A percentile compares a stretch with the other conserved stretches of the same genome.
phyloP scores from a whole-genome alignment of 129 eudicot species.

The Escallonia herrerae region DNA sequence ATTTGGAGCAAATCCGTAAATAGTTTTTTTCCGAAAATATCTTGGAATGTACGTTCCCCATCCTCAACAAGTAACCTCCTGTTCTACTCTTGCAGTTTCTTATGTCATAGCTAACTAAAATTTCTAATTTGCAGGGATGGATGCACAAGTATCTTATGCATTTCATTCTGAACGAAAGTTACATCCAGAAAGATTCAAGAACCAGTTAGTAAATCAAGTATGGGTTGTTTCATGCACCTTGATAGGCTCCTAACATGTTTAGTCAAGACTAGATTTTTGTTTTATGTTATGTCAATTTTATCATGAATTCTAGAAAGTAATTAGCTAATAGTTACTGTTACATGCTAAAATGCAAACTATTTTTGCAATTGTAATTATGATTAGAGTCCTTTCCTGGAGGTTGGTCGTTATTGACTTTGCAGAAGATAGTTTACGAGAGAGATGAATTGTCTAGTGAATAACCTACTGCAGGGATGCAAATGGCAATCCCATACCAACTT shows the following conservation, averaged over 20 bases:
- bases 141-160: conserved; percentile 97
- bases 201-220: conserved; percentile 91
- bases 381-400: not conserved
- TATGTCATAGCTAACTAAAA: not conserved
- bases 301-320: not conserved
- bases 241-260: conserved; percentile 11
- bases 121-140: conserved; percentile 60
- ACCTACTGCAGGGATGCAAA: too few species aligned
- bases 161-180: conserved; percentile 86
- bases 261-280: not conserved
- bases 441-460: too few species aligned
- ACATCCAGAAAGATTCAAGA: conserved; percentile 85
- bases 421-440: not conserved
- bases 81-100: not conserved
- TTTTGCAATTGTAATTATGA: not conserved
- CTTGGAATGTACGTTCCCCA: too few species aligned
- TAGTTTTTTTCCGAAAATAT: too few species aligned
- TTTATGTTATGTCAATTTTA: not conserved
- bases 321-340: not conserved
- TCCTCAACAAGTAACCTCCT: too few species aligned
- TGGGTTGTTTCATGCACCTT: conserved; percentile 4
- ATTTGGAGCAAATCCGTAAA: too few species aligned
- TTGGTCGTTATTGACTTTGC: not conserved
- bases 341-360: not conserved
- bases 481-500: too few species aligned